These are phyloP conservation scores for Raphanus hybrid DNA, from an alignment of 441 rosid species.

Conservation along the genomic window DNA sequence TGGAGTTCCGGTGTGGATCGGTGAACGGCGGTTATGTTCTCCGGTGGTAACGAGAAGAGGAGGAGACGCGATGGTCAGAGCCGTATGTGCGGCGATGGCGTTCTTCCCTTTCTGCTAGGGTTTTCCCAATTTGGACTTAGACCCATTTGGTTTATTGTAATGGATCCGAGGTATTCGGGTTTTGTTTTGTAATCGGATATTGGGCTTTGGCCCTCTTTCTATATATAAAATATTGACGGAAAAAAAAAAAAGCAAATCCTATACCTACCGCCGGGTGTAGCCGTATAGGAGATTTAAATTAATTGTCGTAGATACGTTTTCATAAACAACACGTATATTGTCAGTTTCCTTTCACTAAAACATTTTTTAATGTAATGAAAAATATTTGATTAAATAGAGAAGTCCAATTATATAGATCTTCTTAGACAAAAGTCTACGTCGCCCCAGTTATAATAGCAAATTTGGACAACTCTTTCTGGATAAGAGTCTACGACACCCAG, in stretches of 20 bases:
- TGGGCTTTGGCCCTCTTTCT: too few relatives aligned
- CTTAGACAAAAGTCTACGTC: background rate
- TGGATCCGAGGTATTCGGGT: too few relatives aligned
- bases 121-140: too few relatives aligned
- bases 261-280: slow-evolving; percentile 15
- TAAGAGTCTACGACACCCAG: background rate
- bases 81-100: too few relatives aligned
- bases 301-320: slow-evolving; percentile 8
- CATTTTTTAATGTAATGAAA: background rate
- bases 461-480: background rate
- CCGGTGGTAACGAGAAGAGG: too few relatives aligned
- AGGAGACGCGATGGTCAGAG: too few relatives aligned
- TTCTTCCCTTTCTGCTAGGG: too few relatives aligned
- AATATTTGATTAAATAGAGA: background rate
- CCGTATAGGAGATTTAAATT: background rate
- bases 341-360: background rate
- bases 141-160: too few relatives aligned
- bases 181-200: too few relatives aligned
- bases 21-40: too few relatives aligned
- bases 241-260: background rate
- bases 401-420: background rate
- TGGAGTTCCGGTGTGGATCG: too few relatives aligned
- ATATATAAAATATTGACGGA: too few relatives aligned
- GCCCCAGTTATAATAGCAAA: background rate
- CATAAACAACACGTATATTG: background rate